These are phyloP conservation scores for Wickerhamomyces ciferrii DNA, from an alignment of 805 yeast species.

Conservation along the genomic window DNA sequence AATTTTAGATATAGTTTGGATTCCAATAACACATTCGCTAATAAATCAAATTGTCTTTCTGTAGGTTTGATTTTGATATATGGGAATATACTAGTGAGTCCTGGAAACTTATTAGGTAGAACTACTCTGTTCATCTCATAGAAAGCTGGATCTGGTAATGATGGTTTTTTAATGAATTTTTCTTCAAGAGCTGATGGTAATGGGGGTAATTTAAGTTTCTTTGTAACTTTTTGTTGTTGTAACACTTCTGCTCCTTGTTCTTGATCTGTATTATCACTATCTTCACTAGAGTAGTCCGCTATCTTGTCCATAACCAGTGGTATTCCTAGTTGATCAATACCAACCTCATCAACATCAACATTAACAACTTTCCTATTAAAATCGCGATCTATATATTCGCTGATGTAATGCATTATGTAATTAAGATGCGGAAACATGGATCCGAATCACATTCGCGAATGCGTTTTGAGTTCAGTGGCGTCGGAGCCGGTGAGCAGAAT, in stretches of 20 bases:
- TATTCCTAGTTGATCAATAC: neutral
- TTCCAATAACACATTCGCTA: neutral
- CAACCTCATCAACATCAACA: neutral
- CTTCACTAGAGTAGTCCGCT: neutral
- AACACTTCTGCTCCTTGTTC: neutral
- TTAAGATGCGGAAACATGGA: no score
- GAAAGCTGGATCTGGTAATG: neutral
- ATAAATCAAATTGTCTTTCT: neutral
- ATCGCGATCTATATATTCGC: no score
- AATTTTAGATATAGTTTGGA: neutral
- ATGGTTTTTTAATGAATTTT: neutral
- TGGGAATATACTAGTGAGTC: neutral
- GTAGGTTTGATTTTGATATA: neutral
- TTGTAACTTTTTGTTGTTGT: neutral
- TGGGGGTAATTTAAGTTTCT: neutral
- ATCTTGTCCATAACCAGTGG: neutral
- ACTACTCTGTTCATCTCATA: neutral
- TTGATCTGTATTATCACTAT: neutral
- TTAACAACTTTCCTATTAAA: no score
- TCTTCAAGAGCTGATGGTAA: neutral
- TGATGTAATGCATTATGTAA: no score
- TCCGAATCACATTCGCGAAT: no score
- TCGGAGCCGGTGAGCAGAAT: no score
- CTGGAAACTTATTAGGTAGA: neutral
- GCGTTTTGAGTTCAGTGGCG: no score